Evolutionary conservation across 2,329 filamentous ascomycete genomes (phyloP), one percentile per base, ranked within the genome.

Genomic region (Xylaria sp.): DNA sequence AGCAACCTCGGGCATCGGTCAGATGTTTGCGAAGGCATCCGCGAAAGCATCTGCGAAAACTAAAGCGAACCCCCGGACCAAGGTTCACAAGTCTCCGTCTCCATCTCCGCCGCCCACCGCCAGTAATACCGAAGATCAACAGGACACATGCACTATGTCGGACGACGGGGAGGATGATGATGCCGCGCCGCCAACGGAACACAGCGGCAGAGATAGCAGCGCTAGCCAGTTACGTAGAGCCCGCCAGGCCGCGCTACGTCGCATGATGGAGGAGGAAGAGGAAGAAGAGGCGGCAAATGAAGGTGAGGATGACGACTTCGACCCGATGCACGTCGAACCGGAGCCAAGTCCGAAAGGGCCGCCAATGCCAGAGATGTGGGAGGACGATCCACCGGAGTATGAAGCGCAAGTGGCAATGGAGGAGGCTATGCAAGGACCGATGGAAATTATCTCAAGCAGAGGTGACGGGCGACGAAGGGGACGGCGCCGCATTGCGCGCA

Each of bases 141-240:
- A 59, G 19, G 35, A 50, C 13, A 48, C 59, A 3, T 54, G 47
- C 50, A 69, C 66, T 13, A 56, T 73, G 60, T 73, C 71, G 2
- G 71, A 73, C 23, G 71, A 73, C 34, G 71, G 71, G 35, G 71
- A 72, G 54, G 71, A 73, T 46, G 71, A 72, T 49, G 71, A 72
- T 50, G 50, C 64, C 2, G 66, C 69, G 52, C 63, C 66, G 8
- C 66, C 64, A 62, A 59, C 62, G 6, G 67, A 63, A 8, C 63
- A 61, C n/a, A 63, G 71, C 53, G 52, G 66, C 5, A 69, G 72
- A 50, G 61, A 67, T 2, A 58, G 48, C 51, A 62, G 44, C 19
- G 61, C 63, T 11, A 64, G 68, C 11, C 67, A 67, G 51, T 62
- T 66, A 2, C 65, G 71, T 19, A 68, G 62, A 52, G 65, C 67